Evolutionary conservation across 1,284 basidiomycete genomes (phyloP).

Genomic region (Ganoderma leucocontextum): DNA sequence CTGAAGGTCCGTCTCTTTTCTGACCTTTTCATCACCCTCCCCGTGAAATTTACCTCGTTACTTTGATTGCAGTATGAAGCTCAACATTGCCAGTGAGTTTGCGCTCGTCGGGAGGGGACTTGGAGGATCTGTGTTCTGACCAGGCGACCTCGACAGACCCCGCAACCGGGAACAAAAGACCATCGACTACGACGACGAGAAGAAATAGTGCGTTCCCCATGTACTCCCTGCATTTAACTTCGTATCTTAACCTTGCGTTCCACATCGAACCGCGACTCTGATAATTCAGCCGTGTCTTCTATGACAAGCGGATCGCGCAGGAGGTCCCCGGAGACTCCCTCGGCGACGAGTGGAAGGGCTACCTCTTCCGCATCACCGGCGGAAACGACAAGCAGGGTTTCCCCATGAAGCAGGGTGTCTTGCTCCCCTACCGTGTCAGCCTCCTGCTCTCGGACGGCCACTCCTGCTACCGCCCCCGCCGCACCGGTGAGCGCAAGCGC

Average conservation of each 20-base stretch:
- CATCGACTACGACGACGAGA: constrained; percentile 94
- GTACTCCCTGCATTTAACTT: not conserved
- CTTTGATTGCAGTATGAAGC: constrained; percentile 75
- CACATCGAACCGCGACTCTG: not conserved
- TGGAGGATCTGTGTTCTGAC: constrained; percentile 27
- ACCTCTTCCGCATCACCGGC: constrained; percentile 96
- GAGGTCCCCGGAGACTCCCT: constrained; percentile 93
- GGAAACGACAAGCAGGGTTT: constrained; percentile 98
- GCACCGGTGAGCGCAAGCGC: constrained; percentile 96
- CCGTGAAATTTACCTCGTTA: constrained; percentile 26
- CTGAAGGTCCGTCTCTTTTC: constrained; percentile 37
- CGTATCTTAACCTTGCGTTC: constrained; percentile 6
- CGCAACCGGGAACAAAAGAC: constrained; percentile 98
- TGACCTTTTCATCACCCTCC: constrained; percentile 13
- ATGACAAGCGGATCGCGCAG: constrained; percentile 96
- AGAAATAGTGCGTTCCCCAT: constrained; percentile 70
- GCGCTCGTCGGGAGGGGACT: constrained; percentile 12
- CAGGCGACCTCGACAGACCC: constrained; percentile 62
- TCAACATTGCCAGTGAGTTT: constrained; percentile 93
- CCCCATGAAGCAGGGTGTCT: constrained; percentile 99
- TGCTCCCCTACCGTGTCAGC: constrained; percentile 92
- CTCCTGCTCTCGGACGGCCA: constrained; percentile 96
- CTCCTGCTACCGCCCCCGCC: constrained; percentile 96
- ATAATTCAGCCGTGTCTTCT: constrained; percentile 83
- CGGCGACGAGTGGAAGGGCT: constrained; percentile 98